Evolutionary conservation across 257 asterid genomes (phyloP), one percentile per base, ranked within the genome.

Genomic region (Cinchona pubescens): DNA sequence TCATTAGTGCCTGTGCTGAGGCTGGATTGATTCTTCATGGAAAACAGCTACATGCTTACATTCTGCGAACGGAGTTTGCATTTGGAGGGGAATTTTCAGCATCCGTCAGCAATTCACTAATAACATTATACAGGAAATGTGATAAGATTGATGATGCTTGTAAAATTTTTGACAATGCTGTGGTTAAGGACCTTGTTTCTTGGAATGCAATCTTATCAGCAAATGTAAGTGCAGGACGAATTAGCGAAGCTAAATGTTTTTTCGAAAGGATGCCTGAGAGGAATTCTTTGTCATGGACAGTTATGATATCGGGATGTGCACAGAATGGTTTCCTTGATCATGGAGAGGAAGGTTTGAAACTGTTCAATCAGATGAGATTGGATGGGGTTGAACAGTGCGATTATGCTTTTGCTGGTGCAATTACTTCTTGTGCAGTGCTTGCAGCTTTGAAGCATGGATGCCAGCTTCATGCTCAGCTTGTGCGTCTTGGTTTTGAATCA

Each of bases 401-500:
- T 38, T 72, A 72, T 38, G 46, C 76, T 13, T 72, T 72, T 35
- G 67, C 67, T 25, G 76, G 76, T 32, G 76, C 76, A 37, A 53
- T 72, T 29, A 72, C 55, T 56, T 72, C 66, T 37, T 56, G 76
- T 32, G 64, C 40, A n/a, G 67, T 9, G 49, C 64, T 55, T 72
- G 76, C 76, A 72, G 67, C 60, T 72, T 38, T 72, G 53, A 56
- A 72, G 67, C 76, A 72, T 25, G 76, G 76, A 25, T 29, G 53
- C 14, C 76, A 72, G 25, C 76, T 72, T n/a, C 76, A 72, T 14
- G 27, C 67, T 72, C 76, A 72, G 76, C 64, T 72, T 56, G 15
- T 72, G 67, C 48, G 21, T 23, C 76, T 72, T 37, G 76, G 76
- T 55, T 72, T 55, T 55, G 67, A 55, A 15, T 72, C 76, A 12